Conservation (phyloP, 805 yeast species). For the Sporopachydermia quercuum region DNA sequence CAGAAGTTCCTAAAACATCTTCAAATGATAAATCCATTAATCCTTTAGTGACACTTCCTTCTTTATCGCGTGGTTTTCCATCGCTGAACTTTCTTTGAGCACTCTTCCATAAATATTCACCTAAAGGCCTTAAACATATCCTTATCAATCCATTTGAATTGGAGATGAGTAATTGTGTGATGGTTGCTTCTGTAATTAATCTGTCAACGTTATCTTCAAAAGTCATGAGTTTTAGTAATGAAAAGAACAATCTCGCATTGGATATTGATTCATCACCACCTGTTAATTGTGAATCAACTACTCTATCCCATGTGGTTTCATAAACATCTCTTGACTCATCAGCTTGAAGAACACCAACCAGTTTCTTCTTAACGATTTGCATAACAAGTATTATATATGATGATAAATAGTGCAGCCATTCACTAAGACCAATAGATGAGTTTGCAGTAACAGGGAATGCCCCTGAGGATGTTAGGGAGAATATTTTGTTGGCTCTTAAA, state of each 20-base stretch:
- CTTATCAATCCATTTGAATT: not conserved
- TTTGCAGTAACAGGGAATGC: not conserved
- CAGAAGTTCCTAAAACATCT: not conserved
- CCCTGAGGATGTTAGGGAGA: not conserved
- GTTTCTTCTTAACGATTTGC: not conserved
- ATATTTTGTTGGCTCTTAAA: not conserved
- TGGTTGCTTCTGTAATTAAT: not conserved
- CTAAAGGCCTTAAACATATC: not conserved
- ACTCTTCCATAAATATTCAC: not conserved
- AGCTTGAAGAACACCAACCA: not conserved
- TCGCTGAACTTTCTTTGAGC: not conserved
- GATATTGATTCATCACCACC: conserved; percentile 2
- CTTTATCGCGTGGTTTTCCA: too few relatives aligned
- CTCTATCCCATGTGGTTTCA: not conserved
- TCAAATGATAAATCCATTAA: not conserved
- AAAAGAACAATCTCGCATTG: conserved; percentile 1
- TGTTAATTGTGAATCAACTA: conserved; percentile 1
- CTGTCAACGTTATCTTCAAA: not conserved
- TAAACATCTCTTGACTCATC: not conserved
- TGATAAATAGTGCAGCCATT: not conserved
- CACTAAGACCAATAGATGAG: not conserved
- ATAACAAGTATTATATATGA: not conserved
- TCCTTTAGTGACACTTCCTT: too few relatives aligned
- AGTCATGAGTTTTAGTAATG: not conserved
- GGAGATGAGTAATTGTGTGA: not conserved